phyloP scores from a whole-genome alignment of 768 basidiomycete species.

The Porphyrellus cyaneotinctus region DNA sequence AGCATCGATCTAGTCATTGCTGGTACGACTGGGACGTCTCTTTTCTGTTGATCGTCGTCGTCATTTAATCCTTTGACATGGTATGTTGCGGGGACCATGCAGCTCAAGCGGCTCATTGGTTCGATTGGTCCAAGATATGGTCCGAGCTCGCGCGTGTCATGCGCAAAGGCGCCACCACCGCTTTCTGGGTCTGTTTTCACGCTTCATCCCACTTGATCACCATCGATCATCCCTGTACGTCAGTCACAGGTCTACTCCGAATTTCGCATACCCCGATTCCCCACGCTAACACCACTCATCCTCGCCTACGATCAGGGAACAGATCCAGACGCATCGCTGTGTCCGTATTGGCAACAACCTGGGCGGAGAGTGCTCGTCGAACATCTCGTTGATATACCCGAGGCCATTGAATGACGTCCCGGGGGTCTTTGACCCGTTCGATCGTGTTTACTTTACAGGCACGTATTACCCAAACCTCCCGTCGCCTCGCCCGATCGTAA shows the following conservation, averaged over 20 bases:
- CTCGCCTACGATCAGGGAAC: neutral
- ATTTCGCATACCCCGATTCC: conserved; percentile 4
- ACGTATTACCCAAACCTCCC: neutral
- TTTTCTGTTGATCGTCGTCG: too few relatives aligned
- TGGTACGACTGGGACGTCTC: conserved; percentile 40
- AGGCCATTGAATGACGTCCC: neutral
- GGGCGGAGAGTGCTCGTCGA: neutral
- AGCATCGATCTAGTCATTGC: conserved; percentile 66
- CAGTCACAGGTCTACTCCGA: conserved; percentile 2
- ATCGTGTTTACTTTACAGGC: conserved; percentile 61
- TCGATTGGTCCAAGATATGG: conserved; percentile 71
- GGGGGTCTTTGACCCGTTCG: conserved; percentile 35
- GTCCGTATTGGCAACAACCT: conserved; percentile 9
- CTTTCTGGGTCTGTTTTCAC: conserved; percentile 72
- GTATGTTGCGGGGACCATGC: too few relatives aligned
- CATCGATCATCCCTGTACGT: too few relatives aligned
- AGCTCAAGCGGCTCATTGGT: conserved; percentile 85
- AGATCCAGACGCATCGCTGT: neutral
- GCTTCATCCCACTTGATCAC: neutral
- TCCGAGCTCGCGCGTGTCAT: conserved; percentile 60
- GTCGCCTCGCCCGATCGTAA: conserved; percentile 35
- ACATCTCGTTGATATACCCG: conserved; percentile 1
- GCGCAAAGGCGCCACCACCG: conserved; percentile 58
- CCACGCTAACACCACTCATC: conserved; percentile 1
- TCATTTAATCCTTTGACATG: too few relatives aligned